Conservation (phyloP, 768 basidiomycete species). For the Russula earlei region DNA sequence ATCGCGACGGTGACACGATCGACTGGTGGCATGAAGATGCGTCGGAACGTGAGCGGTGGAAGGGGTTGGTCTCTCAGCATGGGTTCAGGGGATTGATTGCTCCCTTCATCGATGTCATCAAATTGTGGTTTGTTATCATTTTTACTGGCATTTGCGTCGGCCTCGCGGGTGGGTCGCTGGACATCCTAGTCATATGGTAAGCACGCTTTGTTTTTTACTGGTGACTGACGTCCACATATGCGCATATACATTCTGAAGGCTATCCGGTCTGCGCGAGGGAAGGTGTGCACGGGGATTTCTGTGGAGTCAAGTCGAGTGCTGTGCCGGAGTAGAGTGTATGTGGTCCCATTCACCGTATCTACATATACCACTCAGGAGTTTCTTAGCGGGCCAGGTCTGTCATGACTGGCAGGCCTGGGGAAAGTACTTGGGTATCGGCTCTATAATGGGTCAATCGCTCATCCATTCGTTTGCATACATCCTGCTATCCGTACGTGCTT, state of each 20-base stretch:
- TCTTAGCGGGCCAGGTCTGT: constrained; percentile 56
- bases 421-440: constrained; percentile 42
- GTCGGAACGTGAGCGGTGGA: constrained; percentile 47
- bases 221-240: not conserved
- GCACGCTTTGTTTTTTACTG: constrained; percentile 1
- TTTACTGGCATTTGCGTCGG: constrained; percentile 60
- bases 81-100: constrained; percentile 49
- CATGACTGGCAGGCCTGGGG: constrained; percentile 63
- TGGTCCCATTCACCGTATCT: constrained; percentile 10
- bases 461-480: constrained; percentile 60
- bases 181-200: constrained; percentile 67
- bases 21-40: constrained; percentile 64
- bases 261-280: constrained; percentile 61
- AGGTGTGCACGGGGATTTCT: constrained; percentile 60
- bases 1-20: constrained; percentile 53
- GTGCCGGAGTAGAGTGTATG: constrained; percentile 51
- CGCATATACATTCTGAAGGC: constrained; percentile 31
- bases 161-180: constrained; percentile 59
- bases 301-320: constrained; percentile 64
- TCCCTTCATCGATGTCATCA: constrained; percentile 45
- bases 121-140: constrained; percentile 61
- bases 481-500: constrained; percentile 44
- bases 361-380: constrained; percentile 4
- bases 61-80: constrained; percentile 38
- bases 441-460: constrained; percentile 50